Evolutionary conservation across 2,329 filamentous ascomycete genomes (phyloP), one percentile per base, ranked within the genome.

Genomic region (Stemphylium beticola): DNA sequence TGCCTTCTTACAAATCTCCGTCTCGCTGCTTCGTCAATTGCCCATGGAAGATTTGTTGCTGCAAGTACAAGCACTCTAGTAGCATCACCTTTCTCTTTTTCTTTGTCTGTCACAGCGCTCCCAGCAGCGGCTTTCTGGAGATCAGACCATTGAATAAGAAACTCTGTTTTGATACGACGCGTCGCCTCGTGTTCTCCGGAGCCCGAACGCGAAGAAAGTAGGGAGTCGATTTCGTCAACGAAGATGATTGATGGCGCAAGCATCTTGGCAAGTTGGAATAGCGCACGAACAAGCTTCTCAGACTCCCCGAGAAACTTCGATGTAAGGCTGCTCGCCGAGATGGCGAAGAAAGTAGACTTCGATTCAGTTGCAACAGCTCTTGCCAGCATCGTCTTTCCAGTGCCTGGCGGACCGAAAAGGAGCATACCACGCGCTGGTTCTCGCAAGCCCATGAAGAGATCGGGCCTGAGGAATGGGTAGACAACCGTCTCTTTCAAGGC

Each of bases 331-430:
- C 92, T 96, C 14, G 95, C 92, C 4, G 92, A 96, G 51, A 99
- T 96, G 12, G 93, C 96, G 77, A 99, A 98, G 77, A 98, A 99
- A 0, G 96, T 96, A 10, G 92, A 96, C 66, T 87, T 89, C 1
- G 91, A 96, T 75, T 99, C 95, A 0, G 95, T 98, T 1, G 95
- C 95, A 0, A 98, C 93, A 8, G 92, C 92, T 60, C 95, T 86
- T 9, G 95, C 95, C 33, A 99, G 81, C 95, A 99, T 99, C 0
- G 95, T 99, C 76, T 99, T 99, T 47, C 95, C 95, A 0, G 95
- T 99, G n/a, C 95, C 95, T 0, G 95, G 95, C 1, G 95, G 95
- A 0, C 95, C 95, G 71, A 99, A 99, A 1, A 99, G 82, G 1
- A 99, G 82, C 91, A 99, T 98, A 5, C 95, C 95, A 53, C 92